Conservation (phyloP, 177 flowering plant genomes). For the Vitis hybrid region DNA sequence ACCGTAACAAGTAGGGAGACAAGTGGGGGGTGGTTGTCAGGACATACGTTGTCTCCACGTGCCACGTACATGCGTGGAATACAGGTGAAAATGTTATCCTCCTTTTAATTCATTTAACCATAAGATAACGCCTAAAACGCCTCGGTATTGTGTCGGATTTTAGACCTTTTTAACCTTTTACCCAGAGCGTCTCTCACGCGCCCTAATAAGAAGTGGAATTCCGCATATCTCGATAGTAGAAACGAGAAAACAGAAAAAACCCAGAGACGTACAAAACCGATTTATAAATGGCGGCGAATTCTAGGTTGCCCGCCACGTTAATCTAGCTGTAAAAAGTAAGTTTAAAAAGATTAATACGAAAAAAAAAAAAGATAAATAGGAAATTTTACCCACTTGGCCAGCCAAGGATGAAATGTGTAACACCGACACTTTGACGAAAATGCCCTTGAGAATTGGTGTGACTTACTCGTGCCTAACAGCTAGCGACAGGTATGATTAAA, state of each 20-base stretch:
- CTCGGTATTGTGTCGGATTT: no score
- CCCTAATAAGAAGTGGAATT: background rate
- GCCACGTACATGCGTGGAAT: no score
- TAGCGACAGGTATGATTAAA: background rate
- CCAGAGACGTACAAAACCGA: conserved; percentile 33
- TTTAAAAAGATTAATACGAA: conserved; percentile 4
- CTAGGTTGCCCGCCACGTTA: conserved; percentile 59
- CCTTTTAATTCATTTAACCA: no score
- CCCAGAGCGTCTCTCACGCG: background rate
- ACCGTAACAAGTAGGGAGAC: no score
- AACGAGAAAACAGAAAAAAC: conserved; percentile 22
- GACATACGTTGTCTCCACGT: no score
- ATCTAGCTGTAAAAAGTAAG: conserved; percentile 38
- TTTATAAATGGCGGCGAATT: conserved; percentile 46
- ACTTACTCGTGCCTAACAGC: background rate
- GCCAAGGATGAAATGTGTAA: no score
- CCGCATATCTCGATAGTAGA: conserved; percentile 19
- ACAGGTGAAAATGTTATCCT: no score
- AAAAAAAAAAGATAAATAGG: background rate
- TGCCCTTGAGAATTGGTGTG: background rate
- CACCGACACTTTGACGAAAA: background rate
- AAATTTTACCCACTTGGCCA: background rate
- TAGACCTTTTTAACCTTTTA: no score
- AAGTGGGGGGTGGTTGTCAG: no score
- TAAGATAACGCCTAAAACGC: no score